These are phyloP conservation scores for Oryza glumipatula DNA, from an alignment of 176 grass and related monocot genomes.

Conservation along the genomic window DNA sequence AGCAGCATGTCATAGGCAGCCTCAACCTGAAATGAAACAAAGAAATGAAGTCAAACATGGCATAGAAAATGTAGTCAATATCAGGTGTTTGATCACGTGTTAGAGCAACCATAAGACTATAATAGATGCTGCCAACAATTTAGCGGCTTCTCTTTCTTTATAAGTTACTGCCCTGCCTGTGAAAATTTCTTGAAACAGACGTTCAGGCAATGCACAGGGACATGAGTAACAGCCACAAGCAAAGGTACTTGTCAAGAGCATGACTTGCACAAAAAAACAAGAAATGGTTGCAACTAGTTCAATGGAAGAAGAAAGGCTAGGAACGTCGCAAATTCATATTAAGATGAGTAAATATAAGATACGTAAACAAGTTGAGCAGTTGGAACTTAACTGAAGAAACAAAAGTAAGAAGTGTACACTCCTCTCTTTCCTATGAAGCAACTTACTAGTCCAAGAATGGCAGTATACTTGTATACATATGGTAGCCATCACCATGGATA, in stretches of 20 bases:
- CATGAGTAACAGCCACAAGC: slow-evolving; percentile 37
- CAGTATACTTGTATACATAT: not conserved
- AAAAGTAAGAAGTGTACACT: slow-evolving; percentile 2
- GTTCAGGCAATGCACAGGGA: slow-evolving; percentile 34
- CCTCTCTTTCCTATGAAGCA: slow-evolving; percentile 7
- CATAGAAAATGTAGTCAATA: slow-evolving; percentile 3
- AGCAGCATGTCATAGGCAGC: slow-evolving; percentile 92
- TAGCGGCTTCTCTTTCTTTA: slow-evolving; percentile 16
- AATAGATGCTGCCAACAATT: slow-evolving; percentile 30
- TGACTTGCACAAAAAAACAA: slow-evolving; percentile 46
- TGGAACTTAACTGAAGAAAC: not conserved
- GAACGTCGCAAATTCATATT: not conserved
- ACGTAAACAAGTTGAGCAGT: slow-evolving; percentile 19
- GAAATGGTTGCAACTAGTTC: slow-evolving; percentile 27
- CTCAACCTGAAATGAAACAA: slow-evolving; percentile 73
- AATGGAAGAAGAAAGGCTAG: slow-evolving; percentile 41
- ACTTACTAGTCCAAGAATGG: not conserved
- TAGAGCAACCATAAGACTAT: not conserved
- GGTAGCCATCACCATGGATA: slow-evolving; percentile 23
- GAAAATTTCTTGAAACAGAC: slow-evolving; percentile 33
- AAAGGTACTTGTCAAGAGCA: slow-evolving; percentile 52
- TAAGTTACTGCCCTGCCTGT: not conserved
- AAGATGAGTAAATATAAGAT: not conserved
- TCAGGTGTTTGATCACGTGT: not conserved
- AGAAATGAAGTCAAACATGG: slow-evolving; percentile 22